Evolutionary conservation across 2,329 filamentous ascomycete genomes (phyloP).

Genomic region (Fusarium ambrosium): DNA sequence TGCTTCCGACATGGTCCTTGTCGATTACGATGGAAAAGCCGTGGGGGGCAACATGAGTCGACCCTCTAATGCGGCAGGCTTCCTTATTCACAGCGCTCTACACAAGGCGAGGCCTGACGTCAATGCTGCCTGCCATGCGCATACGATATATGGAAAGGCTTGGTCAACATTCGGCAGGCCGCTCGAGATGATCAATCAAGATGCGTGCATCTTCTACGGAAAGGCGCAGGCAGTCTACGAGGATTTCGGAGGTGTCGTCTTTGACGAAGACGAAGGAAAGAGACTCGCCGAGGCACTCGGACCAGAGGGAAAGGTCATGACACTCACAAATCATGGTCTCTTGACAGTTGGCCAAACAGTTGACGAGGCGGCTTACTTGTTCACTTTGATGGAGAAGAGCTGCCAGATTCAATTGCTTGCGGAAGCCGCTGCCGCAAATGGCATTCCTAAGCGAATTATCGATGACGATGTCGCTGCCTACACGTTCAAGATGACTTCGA

Average conservation of each 20-base stretch:
- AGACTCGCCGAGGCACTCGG: background rate
- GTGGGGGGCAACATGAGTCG: background rate
- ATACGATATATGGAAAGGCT: background rate
- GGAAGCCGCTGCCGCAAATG: background rate
- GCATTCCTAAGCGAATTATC: background rate
- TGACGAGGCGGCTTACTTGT: background rate
- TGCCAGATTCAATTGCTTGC: background rate
- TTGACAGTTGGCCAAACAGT: background rate
- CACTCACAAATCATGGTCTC: background rate
- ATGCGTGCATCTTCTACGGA: background rate
- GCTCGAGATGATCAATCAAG: background rate
- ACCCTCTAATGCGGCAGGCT: background rate
- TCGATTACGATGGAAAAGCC: background rate
- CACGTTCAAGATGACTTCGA: background rate
- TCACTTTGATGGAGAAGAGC: background rate
- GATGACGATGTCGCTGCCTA: background rate
- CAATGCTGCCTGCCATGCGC: background rate
- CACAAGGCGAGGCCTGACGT: background rate
- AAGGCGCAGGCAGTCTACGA: background rate
- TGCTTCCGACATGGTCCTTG: background rate
- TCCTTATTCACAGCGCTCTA: background rate
- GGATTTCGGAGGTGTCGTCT: background rate
- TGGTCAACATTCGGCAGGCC: background rate
- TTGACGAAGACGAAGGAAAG: constrained; percentile 13
- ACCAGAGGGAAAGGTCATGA: background rate